Base-by-base conservation (phyloP, 2,329 filamentous ascomycete genomes). In the Aspergillaceae sp. region DNA sequence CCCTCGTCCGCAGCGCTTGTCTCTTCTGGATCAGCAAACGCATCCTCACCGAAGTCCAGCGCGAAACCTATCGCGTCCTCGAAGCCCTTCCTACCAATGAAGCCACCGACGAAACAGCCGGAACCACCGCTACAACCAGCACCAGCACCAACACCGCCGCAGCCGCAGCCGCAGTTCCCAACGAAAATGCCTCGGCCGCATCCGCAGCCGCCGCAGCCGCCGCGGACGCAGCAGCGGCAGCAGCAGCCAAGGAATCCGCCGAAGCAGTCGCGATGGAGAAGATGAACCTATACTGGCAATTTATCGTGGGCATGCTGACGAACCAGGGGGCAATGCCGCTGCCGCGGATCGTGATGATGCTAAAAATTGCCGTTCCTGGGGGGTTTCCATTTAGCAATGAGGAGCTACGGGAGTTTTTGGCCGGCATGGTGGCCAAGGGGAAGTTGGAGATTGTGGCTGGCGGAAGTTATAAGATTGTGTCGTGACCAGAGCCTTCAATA, bases 291-390 rank as follows among this genome's bases (percentile, higher is more conserved):
- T 95, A 96, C 67, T 88, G 86, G 80, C 85, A 90, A 59, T 97
- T 95, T 63, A 89, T 98, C 48, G 74, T 89, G 47, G 88, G 87
- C 43, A 97, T 98, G 92, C 72, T 98, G 67, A 96, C 88, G 51
- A 96, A 96, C 65, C 85, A 88, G 56, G 84, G 84, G 11, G 80
- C 84, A 29, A 92, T 96, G 86, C 83, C 86, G 43, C 71, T 90
- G 48, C 75, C 75, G 46, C 80, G 89, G 62, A 94, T 98, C 53
- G 77, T 82, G 6, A 94, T 90, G 84, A 96, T 97, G 87, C 77
- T 98, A 75, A 88, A 87, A 68, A 91, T 97, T 77, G 78, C 91
- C 48, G 82, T 96, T 44, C 80, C 86, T 0, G 88, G 88, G 8
- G 90, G 89, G 2, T 96, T 95, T 62, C 80, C 87, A 0, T 95